Base-by-base conservation (phyloP, 2,329 filamentous ascomycete genomes). In the Arthrocladium fulminans region DNA sequence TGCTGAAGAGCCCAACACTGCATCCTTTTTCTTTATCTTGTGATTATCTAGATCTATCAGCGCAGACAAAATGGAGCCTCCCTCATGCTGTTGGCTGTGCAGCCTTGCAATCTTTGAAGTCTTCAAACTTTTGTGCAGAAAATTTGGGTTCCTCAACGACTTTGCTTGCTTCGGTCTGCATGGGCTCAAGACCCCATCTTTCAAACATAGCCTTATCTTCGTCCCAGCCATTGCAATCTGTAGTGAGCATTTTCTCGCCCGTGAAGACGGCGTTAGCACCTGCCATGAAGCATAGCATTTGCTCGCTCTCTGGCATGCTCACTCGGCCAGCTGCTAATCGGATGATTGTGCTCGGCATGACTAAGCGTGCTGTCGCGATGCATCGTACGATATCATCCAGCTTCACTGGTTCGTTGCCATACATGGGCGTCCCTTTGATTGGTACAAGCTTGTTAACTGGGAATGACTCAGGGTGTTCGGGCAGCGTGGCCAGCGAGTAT, bases 211-310 rank as follows among this genome's bases (percentile, higher is more conserved):
- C 80, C 54, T 79, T 81, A 61, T 95, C 88, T 67, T 94, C 86
- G 54, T 92, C 87, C 86, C 86, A 95, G 24, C 87, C 86, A 57
- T 87, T 89, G 63, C 87, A 94, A 49, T 88, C 86, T 0, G 88
- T 95, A 3, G 88, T 95, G 67, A 94, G 66, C 88, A 95, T 94
- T 75, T 90, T 94, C 71, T 95, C 88, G 7, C 88, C 88, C 0
- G 88, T 95, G 63, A 95, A 95, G 27, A 95, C 84, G n/a, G 88
- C 88, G 60, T 95, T 95, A 1, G 88, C 88, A 12, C 88, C 88
- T 0, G 88, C 87, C 77, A 86, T 83, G 70, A 94, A 95, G 67
- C 88, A 94, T 56, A 90, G 65, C 12, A 87, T 82, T 69, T 95
- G 88, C 71, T 94, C 84, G 67, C 92, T 87, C 69, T 95, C 88